Conservation (phyloP, 2,329 filamentous ascomycete genomes). For the Aspergillus tanneri region DNA sequence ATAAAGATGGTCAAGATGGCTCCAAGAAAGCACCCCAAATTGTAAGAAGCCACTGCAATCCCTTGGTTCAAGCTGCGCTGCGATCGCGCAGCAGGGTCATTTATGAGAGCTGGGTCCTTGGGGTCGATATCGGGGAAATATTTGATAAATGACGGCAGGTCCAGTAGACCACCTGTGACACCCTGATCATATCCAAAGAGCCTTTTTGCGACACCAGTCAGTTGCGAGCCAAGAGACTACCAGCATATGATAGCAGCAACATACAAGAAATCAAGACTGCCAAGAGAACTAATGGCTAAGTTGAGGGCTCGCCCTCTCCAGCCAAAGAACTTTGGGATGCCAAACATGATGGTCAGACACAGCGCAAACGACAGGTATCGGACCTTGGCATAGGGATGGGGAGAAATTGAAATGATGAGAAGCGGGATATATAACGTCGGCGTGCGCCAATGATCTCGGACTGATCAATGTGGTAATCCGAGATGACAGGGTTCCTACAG, state of each 20-base stretch:
- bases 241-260: not conserved
- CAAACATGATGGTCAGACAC: constrained; percentile 26
- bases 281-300: constrained; percentile 43
- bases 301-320: constrained; percentile 29
- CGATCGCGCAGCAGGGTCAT: constrained; percentile 1
- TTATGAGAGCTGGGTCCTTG: constrained; percentile 9
- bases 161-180: constrained; percentile 45
- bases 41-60: constrained; percentile 45
- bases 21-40: constrained; percentile 50
- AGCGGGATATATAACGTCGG: constrained; percentile 25
- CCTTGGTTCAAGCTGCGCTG: constrained; percentile 31
- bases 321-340: constrained; percentile 29
- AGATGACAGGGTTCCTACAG: constrained; percentile 13
- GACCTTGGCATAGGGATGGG: constrained; percentile 3
- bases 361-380: constrained; percentile 13
- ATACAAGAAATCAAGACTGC: constrained; percentile 43
- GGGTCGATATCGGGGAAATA: constrained; percentile 38
- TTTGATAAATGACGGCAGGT: constrained; percentile 40
- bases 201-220: constrained; percentile 16
- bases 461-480: constrained; percentile 28
- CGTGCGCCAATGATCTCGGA: constrained; percentile 15
- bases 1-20: constrained; percentile 49
- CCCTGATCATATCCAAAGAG: constrained; percentile 43
- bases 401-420: constrained; percentile 5
- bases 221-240: not conserved